phyloP scores from a whole-genome alignment of 257 asterid genomes.

The Anisodus acutangulus region DNA sequence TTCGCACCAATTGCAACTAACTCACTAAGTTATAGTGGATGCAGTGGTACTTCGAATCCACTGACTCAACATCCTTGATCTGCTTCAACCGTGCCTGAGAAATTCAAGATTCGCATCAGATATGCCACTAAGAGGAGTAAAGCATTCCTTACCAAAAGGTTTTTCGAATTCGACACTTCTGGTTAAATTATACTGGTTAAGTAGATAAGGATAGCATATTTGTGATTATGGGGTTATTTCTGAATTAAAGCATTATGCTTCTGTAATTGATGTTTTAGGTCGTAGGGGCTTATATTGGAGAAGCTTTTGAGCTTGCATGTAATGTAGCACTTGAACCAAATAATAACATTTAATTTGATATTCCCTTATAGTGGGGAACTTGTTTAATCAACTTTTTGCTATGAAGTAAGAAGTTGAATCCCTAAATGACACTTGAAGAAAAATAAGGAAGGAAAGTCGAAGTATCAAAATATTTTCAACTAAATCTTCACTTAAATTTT shows the following conservation, averaged over 20 bases:
- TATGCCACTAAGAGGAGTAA: background rate
- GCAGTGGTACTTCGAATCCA: background rate
- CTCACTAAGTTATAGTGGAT: background rate
- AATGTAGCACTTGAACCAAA: background rate
- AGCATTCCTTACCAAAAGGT: background rate
- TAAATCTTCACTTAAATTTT: too few relatives aligned
- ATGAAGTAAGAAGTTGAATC: background rate
- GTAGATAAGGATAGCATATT: background rate
- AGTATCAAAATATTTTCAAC: background rate
- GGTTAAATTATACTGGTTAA: background rate
- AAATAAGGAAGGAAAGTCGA: too few relatives aligned
- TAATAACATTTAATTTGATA: background rate
- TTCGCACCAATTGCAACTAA: background rate
- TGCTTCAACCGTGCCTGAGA: background rate
- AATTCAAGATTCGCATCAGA: background rate
- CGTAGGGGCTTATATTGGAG: background rate
- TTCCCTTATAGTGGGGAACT: background rate
- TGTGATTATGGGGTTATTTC: background rate
- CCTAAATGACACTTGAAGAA: background rate
- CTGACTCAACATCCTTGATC: background rate
- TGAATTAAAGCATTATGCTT: slow-evolving; percentile 20
- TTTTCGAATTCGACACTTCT: background rate
- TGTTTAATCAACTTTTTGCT: background rate
- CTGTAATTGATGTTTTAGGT: background rate
- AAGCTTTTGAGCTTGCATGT: background rate